A percentile compares a stretch with the other conserved stretches of the same genome.
phyloP scores from a whole-genome alignment of 2,329 filamentous ascomycete genomes.

The Tympanopsis confertula region DNA sequence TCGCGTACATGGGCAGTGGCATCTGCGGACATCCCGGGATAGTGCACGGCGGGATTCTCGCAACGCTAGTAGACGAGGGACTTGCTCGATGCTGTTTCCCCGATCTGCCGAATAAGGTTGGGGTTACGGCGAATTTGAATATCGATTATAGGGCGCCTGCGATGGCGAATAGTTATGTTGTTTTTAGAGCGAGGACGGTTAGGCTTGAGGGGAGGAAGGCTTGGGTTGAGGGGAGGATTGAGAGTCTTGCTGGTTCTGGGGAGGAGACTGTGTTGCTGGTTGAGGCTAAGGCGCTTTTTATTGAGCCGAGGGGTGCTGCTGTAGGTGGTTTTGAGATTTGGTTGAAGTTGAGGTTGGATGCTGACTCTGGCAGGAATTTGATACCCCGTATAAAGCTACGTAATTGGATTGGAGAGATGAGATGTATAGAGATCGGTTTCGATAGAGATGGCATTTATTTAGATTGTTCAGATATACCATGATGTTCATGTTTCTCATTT shows the following conservation, averaged over 20 bases:
- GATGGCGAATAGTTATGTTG: conserved; percentile 62
- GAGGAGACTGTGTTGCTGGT: conserved; percentile 58
- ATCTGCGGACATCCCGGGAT: conserved; percentile 85
- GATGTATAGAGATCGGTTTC: too few species aligned
- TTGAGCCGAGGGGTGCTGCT: conserved; percentile 75
- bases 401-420: too few species aligned
- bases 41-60: conserved; percentile 79
- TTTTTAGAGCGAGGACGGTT: conserved; percentile 67
- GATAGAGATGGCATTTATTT: too few species aligned
- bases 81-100: conserved; percentile 80
- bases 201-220: conserved; percentile 89
- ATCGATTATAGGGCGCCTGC: conserved; percentile 75
- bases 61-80: conserved; percentile 87
- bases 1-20: conserved; percentile 67
- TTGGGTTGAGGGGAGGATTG: conserved; percentile 80
- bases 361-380: too few species aligned
- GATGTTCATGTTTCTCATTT: too few species aligned
- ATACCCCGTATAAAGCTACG: too few species aligned
- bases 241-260: conserved; percentile 58
- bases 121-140: conserved; percentile 75
- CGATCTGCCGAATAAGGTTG: conserved; percentile 74
- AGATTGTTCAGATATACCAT: too few species aligned
- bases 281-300: conserved; percentile 75
- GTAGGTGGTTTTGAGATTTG: too few species aligned
- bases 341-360: too few species aligned